A percentile compares a stretch with the other conserved stretches of the same genome.
Evolutionary conservation across 2,329 filamentous ascomycete genomes (phyloP).

Genomic region (Aureobasidium musti): DNA sequence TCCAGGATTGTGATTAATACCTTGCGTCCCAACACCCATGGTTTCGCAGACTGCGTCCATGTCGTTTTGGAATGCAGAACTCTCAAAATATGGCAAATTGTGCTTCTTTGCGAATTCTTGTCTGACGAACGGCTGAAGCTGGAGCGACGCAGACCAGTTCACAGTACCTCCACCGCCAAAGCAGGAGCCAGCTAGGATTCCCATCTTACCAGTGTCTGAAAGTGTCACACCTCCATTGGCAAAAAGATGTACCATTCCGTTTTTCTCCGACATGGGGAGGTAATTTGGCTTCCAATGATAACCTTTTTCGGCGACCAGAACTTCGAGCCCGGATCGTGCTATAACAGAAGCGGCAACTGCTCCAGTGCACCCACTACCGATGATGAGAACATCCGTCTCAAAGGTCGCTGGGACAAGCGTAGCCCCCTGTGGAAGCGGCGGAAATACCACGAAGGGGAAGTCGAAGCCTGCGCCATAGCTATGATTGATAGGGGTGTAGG

Average conservation of each 20-base stretch:
- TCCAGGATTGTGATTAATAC: slow-evolving; percentile 70
- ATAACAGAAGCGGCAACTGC: slow-evolving; percentile 79
- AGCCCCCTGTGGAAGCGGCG: slow-evolving; percentile 44
- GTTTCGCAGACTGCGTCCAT: slow-evolving; percentile 75
- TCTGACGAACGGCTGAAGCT: slow-evolving; percentile 74
- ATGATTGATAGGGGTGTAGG: slow-evolving; percentile 55
- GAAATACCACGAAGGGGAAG: slow-evolving; percentile 65
- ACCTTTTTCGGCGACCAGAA: slow-evolving; percentile 80
- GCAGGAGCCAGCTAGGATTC: slow-evolving; percentile 66
- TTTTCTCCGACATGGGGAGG: slow-evolving; percentile 70
- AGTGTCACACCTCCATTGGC: slow-evolving; percentile 64
- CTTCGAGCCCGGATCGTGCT: slow-evolving; percentile 71
- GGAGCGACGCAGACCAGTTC: slow-evolving; percentile 74
- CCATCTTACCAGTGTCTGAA: slow-evolving; percentile 55
- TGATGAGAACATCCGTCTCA: slow-evolving; percentile 78
- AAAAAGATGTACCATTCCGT: slow-evolving; percentile 65
- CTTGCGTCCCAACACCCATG: slow-evolving; percentile 71
- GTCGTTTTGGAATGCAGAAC: slow-evolving; percentile 71
- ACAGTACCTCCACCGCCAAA: slow-evolving; percentile 87
- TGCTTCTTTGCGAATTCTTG: slow-evolving; percentile 70
- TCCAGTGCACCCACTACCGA: slow-evolving; percentile 86
- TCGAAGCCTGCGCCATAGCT: slow-evolving; percentile 52
- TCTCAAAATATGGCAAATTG: slow-evolving; percentile 72
- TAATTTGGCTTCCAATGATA: slow-evolving; percentile 73
- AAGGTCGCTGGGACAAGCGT: slow-evolving; percentile 57